These are phyloP conservation scores for Fraxinus platypoda DNA, from an alignment of 305 asterid species.

Conservation along the genomic window DNA sequence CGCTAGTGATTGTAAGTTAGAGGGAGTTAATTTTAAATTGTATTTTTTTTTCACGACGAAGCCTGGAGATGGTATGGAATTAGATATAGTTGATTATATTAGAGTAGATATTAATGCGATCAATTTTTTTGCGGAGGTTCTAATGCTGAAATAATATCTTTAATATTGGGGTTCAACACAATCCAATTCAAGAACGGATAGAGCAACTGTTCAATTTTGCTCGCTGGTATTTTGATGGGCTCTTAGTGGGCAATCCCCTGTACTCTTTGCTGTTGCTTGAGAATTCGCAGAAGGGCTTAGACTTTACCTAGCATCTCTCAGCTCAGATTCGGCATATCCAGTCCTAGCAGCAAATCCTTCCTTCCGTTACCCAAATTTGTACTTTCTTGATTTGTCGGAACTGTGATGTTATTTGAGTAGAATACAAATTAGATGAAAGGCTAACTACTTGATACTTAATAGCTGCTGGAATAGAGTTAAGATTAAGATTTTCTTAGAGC, in stretches of 20 bases:
- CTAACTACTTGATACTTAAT: neutral
- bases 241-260: neutral
- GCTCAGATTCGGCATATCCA: neutral
- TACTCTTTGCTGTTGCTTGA: neutral
- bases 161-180: neutral
- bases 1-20: neutral
- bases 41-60: neutral
- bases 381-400: neutral
- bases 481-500: neutral
- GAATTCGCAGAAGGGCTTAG: neutral
- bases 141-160: neutral
- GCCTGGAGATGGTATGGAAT: neutral
- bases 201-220: neutral
- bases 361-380: neutral
- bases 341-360: neutral
- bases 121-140: neutral
- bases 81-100: neutral
- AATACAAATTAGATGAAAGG: neutral
- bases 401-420: neutral
- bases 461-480: neutral
- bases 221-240: neutral
- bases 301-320: neutral
- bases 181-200: neutral
- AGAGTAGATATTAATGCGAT: conserved; percentile 1
- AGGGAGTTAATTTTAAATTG: neutral